Base-by-base conservation (phyloP, 495 filamentous ascomycete genomes). In the Monascus purpureus region DNA sequence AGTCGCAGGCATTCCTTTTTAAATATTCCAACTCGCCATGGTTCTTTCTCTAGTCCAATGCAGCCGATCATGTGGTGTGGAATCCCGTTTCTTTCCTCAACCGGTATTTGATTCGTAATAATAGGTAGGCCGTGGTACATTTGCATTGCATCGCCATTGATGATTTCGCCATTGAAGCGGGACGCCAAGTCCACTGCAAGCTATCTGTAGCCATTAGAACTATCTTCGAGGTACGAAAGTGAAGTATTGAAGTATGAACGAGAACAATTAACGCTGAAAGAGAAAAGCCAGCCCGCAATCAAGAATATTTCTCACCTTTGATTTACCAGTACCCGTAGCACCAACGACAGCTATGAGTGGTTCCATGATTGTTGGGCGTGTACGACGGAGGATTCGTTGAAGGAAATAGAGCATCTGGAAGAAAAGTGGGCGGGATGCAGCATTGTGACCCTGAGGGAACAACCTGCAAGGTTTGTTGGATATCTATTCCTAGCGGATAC, bases 131-230 rank as follows among this genome's bases (percentile, higher is more conserved):
- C 92, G 20, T 73, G 64, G 46, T 99, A 99, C 68, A 99, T 77
- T 51, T 96, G 92, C 82, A 99, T 90, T n/a, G 90, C 90, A 60
- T 99, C 92, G 31, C 81, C 86, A 49, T 99, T 99, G 63, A 99
- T 83, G 32, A 99, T 72, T 57, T 99, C 92, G 41, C 92, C 92
- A 53, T 93, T 80, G 57, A 82, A 87, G 20, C 67, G 68, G 22
- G 65, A 63, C 3, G 92, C 90, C 17, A 99, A 51, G 28, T 93
- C 82, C 6, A 99, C 81, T 32, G 92, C 92, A 40, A 99, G 80
- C 88, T 96, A 49, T 46, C 59, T 61, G 47, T 38, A 55, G 28
- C 31, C 31, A 33, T 61, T 39, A 63, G 53, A 27, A 33, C 32
- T n/a, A 19, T 36, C 1, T 2, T 32, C 17, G 13, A 5, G 4